These are phyloP conservation scores for Funneliformis caledonium DNA, from an alignment of 371 early-diverging fungal species.

Conservation along the genomic window DNA sequence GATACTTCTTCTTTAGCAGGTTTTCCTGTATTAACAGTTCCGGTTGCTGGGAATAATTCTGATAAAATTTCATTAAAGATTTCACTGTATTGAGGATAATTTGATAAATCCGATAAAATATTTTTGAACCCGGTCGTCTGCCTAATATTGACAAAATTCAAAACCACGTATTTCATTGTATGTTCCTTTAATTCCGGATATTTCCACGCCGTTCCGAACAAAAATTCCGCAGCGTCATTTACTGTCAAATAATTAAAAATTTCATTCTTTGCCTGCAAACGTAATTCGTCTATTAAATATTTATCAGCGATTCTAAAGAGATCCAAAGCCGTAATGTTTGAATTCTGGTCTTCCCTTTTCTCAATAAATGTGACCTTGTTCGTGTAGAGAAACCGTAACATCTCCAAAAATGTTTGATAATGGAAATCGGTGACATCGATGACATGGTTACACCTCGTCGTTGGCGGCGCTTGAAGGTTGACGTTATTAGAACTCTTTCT, in stretches of 20 bases:
- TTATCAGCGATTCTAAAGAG: conserved; percentile 34
- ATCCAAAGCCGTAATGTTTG: conserved; percentile 1
- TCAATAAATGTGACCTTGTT: conserved; percentile 4
- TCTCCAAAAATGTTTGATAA: conserved; percentile 30
- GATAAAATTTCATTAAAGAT: conserved; percentile 26
- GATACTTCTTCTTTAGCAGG: conserved; percentile 20
- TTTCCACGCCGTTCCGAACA: conserved; percentile 35
- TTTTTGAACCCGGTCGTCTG: conserved; percentile 22
- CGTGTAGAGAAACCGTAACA: conserved; percentile 38
- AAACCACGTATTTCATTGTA: conserved; percentile 16
- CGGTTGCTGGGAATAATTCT: conserved; percentile 32
- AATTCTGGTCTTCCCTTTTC: not conserved
- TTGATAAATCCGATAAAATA: conserved; percentile 10
- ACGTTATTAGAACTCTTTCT: not conserved
- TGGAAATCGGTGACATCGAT: conserved; percentile 32
- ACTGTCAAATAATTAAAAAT: conserved; percentile 8
- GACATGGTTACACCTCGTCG: not conserved
- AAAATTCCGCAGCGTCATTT: conserved; percentile 23
- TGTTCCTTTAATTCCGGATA: conserved; percentile 29
- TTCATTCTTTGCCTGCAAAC: conserved; percentile 1
- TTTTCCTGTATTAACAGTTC: conserved; percentile 25
- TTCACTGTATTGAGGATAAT: conserved; percentile 28
- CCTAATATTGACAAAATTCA: conserved; percentile 4
- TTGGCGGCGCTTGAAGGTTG: not conserved
- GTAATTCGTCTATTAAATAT: conserved; percentile 29